Conservation (phyloP, 208 protist species). For the Acanthamoeba castellanii region DNA sequence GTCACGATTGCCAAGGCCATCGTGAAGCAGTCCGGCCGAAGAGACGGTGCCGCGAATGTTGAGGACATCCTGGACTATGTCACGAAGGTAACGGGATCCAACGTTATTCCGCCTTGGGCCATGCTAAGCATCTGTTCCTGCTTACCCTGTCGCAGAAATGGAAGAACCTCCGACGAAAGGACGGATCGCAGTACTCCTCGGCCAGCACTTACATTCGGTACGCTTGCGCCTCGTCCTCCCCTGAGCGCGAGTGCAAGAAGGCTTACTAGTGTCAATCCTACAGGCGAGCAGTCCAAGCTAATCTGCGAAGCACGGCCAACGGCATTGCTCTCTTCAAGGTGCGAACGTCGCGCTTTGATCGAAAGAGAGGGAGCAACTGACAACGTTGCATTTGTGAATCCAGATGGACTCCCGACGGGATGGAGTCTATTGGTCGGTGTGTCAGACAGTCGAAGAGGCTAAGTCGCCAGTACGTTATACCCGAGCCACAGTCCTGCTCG, state of each 20-base stretch:
- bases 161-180: constrained; percentile 55
- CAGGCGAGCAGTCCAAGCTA: constrained; percentile 53
- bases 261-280: neutral
- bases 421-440: constrained; percentile 2
- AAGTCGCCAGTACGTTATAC: neutral
- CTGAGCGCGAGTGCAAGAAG: neutral
- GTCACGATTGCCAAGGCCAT: constrained; percentile 73
- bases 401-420: neutral
- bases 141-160: constrained; percentile 1
- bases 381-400: neutral
- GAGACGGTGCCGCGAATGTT: neutral
- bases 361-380: too few species aligned
- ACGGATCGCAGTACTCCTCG: constrained; percentile 56
- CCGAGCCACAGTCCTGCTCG: neutral
- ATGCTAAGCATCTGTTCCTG: neutral
- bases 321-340: constrained; percentile 66
- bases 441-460: neutral
- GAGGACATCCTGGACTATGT: constrained; percentile 65
- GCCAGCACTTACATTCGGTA: constrained; percentile 58
- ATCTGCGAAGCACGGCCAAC: constrained; percentile 39
- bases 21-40: constrained; percentile 11
- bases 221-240: neutral
- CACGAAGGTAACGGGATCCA: constrained; percentile 26
- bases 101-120: neutral
- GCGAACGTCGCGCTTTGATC: neutral